A percentile compares a stretch with the other conserved stretches of the same genome.
Conservation (phyloP, 306 rosid species). For the Citrullus mucosospermus region DNA sequence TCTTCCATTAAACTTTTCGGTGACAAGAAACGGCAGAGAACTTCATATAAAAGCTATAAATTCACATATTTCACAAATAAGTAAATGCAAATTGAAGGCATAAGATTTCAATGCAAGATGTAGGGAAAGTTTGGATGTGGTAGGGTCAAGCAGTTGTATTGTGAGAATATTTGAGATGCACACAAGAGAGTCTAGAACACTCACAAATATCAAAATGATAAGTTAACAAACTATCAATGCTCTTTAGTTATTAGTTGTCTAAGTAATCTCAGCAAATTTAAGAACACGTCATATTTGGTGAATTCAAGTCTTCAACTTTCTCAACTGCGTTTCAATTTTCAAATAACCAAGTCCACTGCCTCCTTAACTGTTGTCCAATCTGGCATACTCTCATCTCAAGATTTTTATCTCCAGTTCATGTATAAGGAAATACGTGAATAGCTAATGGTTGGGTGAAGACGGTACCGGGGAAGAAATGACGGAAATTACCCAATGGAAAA, state of each 20-base stretch:
- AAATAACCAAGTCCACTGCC: conserved; percentile 76
- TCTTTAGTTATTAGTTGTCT: background rate
- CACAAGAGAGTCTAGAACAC: too few relatives aligned
- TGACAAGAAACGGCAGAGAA: background rate
- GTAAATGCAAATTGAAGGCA: background rate
- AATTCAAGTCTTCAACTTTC: conserved; percentile 73
- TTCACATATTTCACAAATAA: background rate
- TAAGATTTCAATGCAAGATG: background rate
- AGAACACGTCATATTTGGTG: conserved; percentile 28
- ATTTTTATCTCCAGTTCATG: conserved; percentile 45
- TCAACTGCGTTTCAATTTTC: conserved; percentile 48
- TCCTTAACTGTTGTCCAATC: conserved; percentile 71
- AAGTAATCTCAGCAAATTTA: background rate
- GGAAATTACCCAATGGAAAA: background rate
- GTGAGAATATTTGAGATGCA: too few relatives aligned
- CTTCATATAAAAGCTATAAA: background rate
- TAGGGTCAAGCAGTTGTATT: too few relatives aligned
- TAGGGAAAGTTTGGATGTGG: too few relatives aligned
- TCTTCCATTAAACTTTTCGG: background rate
- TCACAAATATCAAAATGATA: background rate
- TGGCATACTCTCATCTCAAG: conserved; percentile 49
- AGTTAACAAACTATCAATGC: background rate
- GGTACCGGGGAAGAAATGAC: background rate
- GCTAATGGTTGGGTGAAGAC: background rate
- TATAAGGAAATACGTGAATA: conserved; percentile 28